Base-by-base conservation (phyloP, 2,329 filamentous ascomycete genomes). In the Colletotrichum sp. region DNA sequence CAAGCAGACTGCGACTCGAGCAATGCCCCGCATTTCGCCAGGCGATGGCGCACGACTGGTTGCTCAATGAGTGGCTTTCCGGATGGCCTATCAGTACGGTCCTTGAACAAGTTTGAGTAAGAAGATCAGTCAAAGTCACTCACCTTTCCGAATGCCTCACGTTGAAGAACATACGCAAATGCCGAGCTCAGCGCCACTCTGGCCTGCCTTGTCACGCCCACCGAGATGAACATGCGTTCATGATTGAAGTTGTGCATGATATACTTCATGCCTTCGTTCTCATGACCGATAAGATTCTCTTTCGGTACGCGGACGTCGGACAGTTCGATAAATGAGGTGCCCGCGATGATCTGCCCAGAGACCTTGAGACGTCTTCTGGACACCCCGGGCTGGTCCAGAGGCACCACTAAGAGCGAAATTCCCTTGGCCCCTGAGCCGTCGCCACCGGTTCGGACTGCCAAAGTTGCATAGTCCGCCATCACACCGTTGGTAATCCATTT, bases 201-300 rank as follows among this genome's bases (percentile, higher is more conserved):
- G 1, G 93, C 88, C 80, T 92, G 88, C 4, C 94, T 87, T 3
- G 92, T 93, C 1, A 90, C 89, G 1, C 90, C 89, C 16, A 95
- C 90, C 1, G 92, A 88, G 77, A 95, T 94, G 18, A 88, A 89
- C 13, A 95, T 86, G 0, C 94, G 90, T 83, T 96, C 94, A 82
- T 95, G 93, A 85, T 95, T 95, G 89, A 95, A 95, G 85, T 95
- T 95, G 70, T 91, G 93, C 93, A 94, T 95, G 80, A 94, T 90
- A 81, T 94, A 94, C 75, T 87, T 89, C 93, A 96, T 95, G 7
- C 94, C 94, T 80, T 90, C 86, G 13, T 93, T 93, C 82, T 95
- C 94, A 24, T 87, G 79, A 5, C 94, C 94, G 73, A 96, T 91
- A 9, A 95, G 84, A 81, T 95, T 95, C 80, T 90, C 90, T 0